phyloP scores from a whole-genome alignment of 1,284 basidiomycete species.

The Pseudozyma thailandica region DNA sequence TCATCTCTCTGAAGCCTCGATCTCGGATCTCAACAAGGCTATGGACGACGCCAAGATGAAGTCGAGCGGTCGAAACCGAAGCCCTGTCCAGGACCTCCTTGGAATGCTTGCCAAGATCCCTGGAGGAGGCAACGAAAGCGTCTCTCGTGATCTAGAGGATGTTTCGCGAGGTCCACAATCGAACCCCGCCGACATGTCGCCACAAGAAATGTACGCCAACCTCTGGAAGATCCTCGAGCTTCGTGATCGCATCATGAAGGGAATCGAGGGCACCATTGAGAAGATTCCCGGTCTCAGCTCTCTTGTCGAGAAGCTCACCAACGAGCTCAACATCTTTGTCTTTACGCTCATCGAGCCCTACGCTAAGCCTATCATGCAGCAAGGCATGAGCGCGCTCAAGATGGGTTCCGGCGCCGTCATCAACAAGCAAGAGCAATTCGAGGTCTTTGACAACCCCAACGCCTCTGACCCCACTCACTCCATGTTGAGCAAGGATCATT shows the following conservation, averaged over 20 bases:
- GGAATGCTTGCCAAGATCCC: constrained; percentile 72
- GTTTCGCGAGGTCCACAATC: constrained; percentile 68
- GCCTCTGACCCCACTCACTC: constrained; percentile 67
- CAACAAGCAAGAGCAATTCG: constrained; percentile 58
- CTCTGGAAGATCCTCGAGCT: constrained; percentile 88
- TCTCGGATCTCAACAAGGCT: constrained; percentile 85
- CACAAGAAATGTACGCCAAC: constrained; percentile 82
- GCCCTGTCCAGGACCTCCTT: constrained; percentile 52
- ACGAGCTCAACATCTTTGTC: constrained; percentile 70
- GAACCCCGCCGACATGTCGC: constrained; percentile 77
- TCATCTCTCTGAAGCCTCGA: constrained; percentile 77
- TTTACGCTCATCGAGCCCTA: constrained; percentile 69
- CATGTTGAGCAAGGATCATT: constrained; percentile 68
- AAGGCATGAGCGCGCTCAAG: constrained; percentile 65
- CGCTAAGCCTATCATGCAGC: constrained; percentile 60
- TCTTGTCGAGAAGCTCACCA: constrained; percentile 83
- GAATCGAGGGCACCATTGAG: constrained; percentile 83
- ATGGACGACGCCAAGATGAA: constrained; percentile 72
- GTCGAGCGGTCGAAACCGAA: constrained; percentile 64
- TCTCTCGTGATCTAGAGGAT: constrained; percentile 57
- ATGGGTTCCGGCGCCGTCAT: constrained; percentile 65
- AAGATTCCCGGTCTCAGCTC: constrained; percentile 73
- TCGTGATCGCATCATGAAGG: constrained; percentile 82
- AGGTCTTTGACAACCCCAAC: constrained; percentile 70
- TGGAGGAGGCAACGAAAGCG: constrained; percentile 32